phyloP scores from a whole-genome alignment of 1,284 basidiomycete genomes.

The Cutaneotrichosporon cutaneum region DNA sequence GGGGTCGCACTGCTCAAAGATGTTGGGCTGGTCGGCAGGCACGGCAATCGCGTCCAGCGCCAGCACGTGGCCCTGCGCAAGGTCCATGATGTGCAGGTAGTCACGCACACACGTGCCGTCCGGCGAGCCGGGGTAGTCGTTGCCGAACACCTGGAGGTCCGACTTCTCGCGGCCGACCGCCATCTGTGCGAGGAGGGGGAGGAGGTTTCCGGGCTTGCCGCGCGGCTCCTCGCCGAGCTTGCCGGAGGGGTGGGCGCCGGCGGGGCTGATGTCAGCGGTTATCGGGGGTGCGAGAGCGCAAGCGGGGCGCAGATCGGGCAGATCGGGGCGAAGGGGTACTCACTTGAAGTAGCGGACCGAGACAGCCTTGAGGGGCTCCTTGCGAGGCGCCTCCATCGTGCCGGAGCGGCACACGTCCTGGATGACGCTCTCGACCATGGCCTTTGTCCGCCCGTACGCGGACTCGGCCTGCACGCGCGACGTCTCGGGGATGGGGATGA shows the following conservation, averaged over 20 bases:
- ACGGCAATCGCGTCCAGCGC: slow-evolving; percentile 72
- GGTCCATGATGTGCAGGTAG: slow-evolving; percentile 95
- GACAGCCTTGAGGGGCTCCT: slow-evolving; percentile 39
- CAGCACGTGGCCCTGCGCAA: slow-evolving; percentile 88
- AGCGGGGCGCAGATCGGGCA: neutral
- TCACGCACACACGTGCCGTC: slow-evolving; percentile 98
- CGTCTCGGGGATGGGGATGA: slow-evolving; percentile 91
- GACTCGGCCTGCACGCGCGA: slow-evolving; percentile 86
- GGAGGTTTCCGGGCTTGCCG: slow-evolving; percentile 90
- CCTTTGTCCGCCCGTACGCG: slow-evolving; percentile 93
- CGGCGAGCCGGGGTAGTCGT: slow-evolving; percentile 81
- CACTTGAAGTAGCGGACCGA: slow-evolving; percentile 89
- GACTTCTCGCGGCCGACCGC: slow-evolving; percentile 85
- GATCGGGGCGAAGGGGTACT: slow-evolving; percentile 35
- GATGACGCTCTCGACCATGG: slow-evolving; percentile 88
- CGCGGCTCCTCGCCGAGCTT: slow-evolving; percentile 93
- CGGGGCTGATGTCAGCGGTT: slow-evolving; percentile 65
- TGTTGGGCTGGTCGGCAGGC: slow-evolving; percentile 28
- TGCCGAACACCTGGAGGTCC: slow-evolving; percentile 88
- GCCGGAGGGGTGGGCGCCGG: slow-evolving; percentile 90
- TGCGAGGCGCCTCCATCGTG: slow-evolving; percentile 26
- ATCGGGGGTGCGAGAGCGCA: neutral
- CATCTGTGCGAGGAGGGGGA: slow-evolving; percentile 94
- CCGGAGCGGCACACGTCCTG: slow-evolving; percentile 82
- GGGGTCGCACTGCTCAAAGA: slow-evolving; percentile 49